A percentile compares a stretch with the other conserved stretches of the same genome.
Evolutionary conservation across 2,329 filamentous ascomycete species (phyloP).

Genomic region (Cadophora sp.): DNA sequence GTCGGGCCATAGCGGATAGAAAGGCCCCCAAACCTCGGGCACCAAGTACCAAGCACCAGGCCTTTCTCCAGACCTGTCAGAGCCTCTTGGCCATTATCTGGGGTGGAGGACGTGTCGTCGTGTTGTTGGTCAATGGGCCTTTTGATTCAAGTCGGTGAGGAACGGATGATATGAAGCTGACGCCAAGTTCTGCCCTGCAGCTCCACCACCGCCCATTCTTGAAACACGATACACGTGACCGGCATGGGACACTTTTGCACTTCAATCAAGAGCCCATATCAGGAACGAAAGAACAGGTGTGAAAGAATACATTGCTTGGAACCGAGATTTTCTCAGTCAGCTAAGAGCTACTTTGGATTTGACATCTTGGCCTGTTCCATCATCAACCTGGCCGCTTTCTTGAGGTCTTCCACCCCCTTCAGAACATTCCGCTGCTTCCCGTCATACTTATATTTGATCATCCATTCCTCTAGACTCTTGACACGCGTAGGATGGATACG

Average conservation of each 20-base stretch:
- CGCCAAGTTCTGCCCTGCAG: constrained; percentile 11
- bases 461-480: no score
- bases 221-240: neutral
- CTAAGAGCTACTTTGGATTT: no score
- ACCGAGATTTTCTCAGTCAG: neutral
- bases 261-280: neutral
- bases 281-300: neutral
- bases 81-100: neutral
- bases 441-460: no score
- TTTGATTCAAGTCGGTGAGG: neutral
- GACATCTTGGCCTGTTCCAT: no score
- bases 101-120: neutral
- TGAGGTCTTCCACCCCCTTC: no score
- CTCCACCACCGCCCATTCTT: neutral
- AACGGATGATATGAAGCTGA: neutral
- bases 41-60: neutral
- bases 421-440: no score
- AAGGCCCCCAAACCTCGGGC: neutral
- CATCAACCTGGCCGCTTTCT: no score
- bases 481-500: no score
- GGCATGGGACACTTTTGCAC: neutral
- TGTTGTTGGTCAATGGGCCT: neutral
- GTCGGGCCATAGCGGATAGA: neutral
- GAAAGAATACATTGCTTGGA: neutral
- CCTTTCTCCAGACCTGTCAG: constrained; percentile 5